Percentiles rank a stretch among this genome's conserved stretches.
These are phyloP conservation scores for Nitzschia palea DNA, from an alignment of 108 stramenopile species.

Conservation along the genomic window DNA sequence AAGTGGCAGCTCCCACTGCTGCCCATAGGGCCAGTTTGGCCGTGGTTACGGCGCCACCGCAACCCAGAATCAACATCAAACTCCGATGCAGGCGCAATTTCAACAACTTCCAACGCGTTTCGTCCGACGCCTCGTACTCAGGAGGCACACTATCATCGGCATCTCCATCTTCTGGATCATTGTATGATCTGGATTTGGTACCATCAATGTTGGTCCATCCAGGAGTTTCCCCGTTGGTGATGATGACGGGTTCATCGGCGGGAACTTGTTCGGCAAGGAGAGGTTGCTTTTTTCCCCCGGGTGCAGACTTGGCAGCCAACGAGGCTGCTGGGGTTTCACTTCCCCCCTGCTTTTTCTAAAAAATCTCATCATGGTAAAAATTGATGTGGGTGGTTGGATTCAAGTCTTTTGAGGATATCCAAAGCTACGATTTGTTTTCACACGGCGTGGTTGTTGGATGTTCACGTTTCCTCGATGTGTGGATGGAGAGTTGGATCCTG, in stretches of 20 bases:
- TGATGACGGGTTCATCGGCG: conserved; percentile 6
- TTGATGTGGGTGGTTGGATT: background rate
- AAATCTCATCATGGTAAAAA: background rate
- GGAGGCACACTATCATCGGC: conserved; percentile 4
- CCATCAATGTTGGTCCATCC: conserved; percentile 3
- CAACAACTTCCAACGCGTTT: background rate
- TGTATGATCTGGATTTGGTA: background rate
- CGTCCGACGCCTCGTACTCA: background rate
- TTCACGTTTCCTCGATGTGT: too few relatives aligned
- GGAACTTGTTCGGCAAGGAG: background rate
- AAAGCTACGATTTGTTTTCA: too few relatives aligned
- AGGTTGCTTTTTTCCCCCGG: background rate
- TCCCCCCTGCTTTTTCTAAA: background rate
- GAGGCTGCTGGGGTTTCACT: background rate
- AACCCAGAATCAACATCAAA: background rate
- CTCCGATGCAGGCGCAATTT: background rate
- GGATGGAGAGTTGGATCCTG: too few relatives aligned
- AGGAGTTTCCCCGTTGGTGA: conserved; percentile 1
- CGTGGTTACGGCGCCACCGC: conserved; percentile 1
- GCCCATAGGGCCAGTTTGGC: background rate
- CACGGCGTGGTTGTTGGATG: too few relatives aligned
- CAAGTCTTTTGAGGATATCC: too few relatives aligned
- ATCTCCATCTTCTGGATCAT: background rate
- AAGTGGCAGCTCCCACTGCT: background rate
- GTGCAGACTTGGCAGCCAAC: background rate